Evolutionary conservation across 2,329 filamentous ascomycete genomes (phyloP).

Genomic region (Periconia sp.): DNA sequence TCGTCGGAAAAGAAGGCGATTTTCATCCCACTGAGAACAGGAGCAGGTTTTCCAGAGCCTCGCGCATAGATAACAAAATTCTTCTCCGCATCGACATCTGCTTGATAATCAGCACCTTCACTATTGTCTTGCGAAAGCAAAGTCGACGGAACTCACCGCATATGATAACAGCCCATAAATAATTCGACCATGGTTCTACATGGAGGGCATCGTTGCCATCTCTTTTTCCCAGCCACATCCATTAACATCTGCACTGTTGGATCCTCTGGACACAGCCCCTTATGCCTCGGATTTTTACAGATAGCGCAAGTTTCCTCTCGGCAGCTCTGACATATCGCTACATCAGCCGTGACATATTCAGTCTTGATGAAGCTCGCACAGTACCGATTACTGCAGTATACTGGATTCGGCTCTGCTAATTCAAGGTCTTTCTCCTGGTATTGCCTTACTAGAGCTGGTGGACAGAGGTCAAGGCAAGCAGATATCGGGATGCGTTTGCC

Average conservation of each 20-base stretch:
- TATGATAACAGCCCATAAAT: conserved; percentile 16
- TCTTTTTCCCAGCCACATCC: conserved; percentile 12
- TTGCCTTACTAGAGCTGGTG: conserved; percentile 6
- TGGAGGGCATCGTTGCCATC: conserved; percentile 14
- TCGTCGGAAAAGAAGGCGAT: conserved; percentile 12
- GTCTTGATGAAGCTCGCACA: conserved; percentile 15
- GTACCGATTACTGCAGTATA: conserved; percentile 17
- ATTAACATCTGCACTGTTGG: conserved; percentile 12
- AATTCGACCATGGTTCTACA: conserved; percentile 21
- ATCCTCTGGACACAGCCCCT: conserved; percentile 18
- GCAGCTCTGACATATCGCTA: conserved; percentile 11
- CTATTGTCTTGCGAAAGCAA: too few species aligned
- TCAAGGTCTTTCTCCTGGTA: conserved; percentile 19
- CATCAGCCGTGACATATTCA: conserved; percentile 9
- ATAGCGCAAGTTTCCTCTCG: conserved; percentile 13
- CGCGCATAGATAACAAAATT: conserved; percentile 74
- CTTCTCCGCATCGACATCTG: conserved; percentile 60
- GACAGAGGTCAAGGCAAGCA: conserved; percentile 6
- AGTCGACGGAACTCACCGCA: conserved; percentile 17
- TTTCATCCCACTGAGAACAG: conserved; percentile 17
- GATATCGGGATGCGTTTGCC: conserved; percentile 15
- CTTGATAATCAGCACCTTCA: conserved; percentile 1
- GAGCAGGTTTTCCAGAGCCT: conserved; percentile 40
- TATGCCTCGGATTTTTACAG: conserved; percentile 17
- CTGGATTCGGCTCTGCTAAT: conserved; percentile 18